These are phyloP conservation scores for Ceratocystis lukuohia DNA, from an alignment of 2,329 filamentous ascomycete genomes.

Conservation along the genomic window DNA sequence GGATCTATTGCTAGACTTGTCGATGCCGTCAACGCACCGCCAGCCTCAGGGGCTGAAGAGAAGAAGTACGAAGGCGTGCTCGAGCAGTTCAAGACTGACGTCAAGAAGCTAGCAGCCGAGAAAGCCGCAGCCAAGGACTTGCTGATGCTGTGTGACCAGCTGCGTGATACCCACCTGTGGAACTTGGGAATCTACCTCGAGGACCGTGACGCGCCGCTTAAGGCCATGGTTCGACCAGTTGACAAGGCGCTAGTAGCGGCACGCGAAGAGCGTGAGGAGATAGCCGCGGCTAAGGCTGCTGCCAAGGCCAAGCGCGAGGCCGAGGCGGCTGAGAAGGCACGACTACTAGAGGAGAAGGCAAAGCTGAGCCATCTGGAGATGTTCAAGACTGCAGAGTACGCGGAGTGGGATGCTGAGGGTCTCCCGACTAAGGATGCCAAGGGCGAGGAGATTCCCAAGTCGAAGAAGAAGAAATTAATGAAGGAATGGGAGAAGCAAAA, in stretches of 20 bases:
- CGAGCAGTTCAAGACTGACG: conserved; percentile 41
- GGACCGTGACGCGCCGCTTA: conserved; percentile 53
- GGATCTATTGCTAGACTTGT: conserved; percentile 33
- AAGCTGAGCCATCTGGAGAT: conserved; percentile 42
- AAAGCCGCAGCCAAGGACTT: conserved; percentile 48
- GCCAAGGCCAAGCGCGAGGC: conserved; percentile 38
- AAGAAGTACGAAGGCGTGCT: conserved; percentile 23
- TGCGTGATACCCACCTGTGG: conserved; percentile 70
- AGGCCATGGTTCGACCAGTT: conserved; percentile 59
- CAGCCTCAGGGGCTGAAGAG: conserved; percentile 35
- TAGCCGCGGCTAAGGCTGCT: conserved; percentile 42
- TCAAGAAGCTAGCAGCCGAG: conserved; percentile 39
- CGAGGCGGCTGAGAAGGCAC: conserved; percentile 38
- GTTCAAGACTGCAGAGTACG: conserved; percentile 49
- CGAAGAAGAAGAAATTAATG: conserved; percentile 62
- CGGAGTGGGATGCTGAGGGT: conserved; percentile 71
- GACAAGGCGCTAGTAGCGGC: conserved; percentile 43
- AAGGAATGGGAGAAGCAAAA: conserved; percentile 89
- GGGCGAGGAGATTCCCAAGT: conserved; percentile 71
- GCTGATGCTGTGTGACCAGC: conserved; percentile 60
- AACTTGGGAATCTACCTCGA: conserved; percentile 79
- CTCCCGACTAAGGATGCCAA: conserved; percentile 64
- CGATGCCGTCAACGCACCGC: conserved; percentile 35
- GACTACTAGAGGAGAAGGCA: conserved; percentile 34
- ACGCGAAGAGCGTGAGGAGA: conserved; percentile 45